These are phyloP conservation scores for Chenopodium album DNA, from an alignment of 148 eudicot genomes.

Conservation along the genomic window DNA sequence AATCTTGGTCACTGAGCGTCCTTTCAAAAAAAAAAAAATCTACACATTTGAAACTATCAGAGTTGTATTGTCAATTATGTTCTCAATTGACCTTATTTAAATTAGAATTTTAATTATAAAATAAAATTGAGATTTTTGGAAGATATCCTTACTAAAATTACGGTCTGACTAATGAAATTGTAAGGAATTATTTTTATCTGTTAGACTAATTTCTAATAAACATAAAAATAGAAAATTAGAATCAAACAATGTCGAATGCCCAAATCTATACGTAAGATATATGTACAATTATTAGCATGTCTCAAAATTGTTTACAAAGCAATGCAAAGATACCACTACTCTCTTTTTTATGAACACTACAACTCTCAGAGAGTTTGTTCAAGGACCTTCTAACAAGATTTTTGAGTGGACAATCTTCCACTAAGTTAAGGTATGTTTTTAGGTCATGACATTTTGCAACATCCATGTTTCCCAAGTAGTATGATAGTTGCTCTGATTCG, in stretches of 20 bases:
- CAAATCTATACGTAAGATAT: neutral
- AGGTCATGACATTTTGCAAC: conserved; percentile 79
- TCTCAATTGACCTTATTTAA: too few relatives aligned
- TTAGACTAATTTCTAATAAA: too few relatives aligned
- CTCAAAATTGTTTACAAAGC: neutral
- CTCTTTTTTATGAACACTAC: neutral
- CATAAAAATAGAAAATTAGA: too few relatives aligned
- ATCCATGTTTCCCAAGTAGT: conserved; percentile 32
- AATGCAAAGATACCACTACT: neutral
- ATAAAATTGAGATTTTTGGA: too few relatives aligned
- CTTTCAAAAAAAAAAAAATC: too few relatives aligned
- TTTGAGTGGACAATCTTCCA: conserved; percentile 56
- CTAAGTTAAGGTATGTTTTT: conserved; percentile 71
- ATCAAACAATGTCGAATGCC: neutral
- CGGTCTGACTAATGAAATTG: too few relatives aligned
- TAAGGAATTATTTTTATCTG: too few relatives aligned
- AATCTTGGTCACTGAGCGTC: too few relatives aligned
- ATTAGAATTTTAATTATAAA: too few relatives aligned
- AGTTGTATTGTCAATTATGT: too few relatives aligned
- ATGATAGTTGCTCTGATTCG: conserved; percentile 24
- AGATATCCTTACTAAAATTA: too few relatives aligned
- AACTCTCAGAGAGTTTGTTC: conserved; percentile 15
- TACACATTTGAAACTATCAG: too few relatives aligned
- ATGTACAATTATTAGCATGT: neutral
- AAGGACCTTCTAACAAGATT: conserved; percentile 45